phyloP scores from a whole-genome alignment of 768 basidiomycete genomes.

The Sporobolomyces pararoseus region DNA sequence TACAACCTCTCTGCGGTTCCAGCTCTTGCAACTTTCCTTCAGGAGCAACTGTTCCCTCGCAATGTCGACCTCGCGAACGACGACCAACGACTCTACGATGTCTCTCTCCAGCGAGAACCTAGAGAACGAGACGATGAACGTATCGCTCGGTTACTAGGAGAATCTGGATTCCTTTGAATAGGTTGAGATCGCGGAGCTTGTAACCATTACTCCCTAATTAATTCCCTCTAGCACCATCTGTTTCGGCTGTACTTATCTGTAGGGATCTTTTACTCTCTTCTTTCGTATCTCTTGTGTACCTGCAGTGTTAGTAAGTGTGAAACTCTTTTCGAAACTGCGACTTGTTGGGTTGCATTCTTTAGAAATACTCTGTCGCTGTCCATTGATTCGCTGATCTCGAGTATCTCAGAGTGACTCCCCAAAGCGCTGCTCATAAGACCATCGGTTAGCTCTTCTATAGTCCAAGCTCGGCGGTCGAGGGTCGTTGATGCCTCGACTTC shows the following conservation, averaged over 20 bases:
- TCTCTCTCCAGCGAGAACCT: constrained; percentile 83
- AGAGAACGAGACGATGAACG: constrained; percentile 85
- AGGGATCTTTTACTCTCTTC: background rate
- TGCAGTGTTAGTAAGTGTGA: too few species aligned
- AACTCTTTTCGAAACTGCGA: too few species aligned
- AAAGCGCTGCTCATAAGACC: too few species aligned
- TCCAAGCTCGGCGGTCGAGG: too few species aligned
- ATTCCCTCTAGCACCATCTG: background rate
- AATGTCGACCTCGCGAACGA: constrained; percentile 41
- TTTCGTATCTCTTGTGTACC: background rate
- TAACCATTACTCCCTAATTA: background rate
- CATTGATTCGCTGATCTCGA: too few species aligned
- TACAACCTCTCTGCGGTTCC: constrained; percentile 76
- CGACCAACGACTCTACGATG: constrained; percentile 59
- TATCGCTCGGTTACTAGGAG: constrained; percentile 37
- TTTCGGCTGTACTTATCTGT: background rate
- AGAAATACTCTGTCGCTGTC: too few species aligned
- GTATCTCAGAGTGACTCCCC: too few species aligned
- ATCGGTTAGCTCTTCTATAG: too few species aligned
- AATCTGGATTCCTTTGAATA: constrained; percentile 36
- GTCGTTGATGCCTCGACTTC: too few species aligned
- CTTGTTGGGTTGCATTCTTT: too few species aligned
- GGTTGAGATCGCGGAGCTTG: too few species aligned
- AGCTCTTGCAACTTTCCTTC: constrained; percentile 68
- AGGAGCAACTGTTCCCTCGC: constrained; percentile 69